Percentiles rank a stretch among this genome's conserved stretches.
These are phyloP conservation scores for Apiotrichum akiyoshidainum DNA, from an alignment of 1,284 basidiomycete genomes.

Conservation along the genomic window DNA sequence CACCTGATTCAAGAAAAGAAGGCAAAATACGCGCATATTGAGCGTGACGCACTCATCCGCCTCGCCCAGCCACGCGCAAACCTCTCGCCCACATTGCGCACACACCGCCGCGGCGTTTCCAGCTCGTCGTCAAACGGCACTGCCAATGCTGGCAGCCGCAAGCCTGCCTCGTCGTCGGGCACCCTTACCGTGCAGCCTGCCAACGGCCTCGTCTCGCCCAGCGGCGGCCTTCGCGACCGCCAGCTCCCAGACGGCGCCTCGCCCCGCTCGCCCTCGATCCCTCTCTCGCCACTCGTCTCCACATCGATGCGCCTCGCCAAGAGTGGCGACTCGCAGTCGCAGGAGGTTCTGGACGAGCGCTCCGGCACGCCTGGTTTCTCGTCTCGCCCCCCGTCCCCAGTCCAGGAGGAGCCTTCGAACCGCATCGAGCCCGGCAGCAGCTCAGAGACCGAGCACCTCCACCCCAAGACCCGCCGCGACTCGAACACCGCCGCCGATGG, in stretches of 20 bases:
- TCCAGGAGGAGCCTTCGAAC: slow-evolving; percentile 30
- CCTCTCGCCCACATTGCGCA: slow-evolving; percentile 36
- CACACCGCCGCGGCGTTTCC: slow-evolving; percentile 33
- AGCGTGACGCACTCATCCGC: slow-evolving; percentile 54
- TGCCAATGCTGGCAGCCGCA: slow-evolving; percentile 6
- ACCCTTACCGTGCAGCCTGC: background rate
- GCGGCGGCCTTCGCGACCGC: slow-evolving; percentile 3
- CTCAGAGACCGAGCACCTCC: slow-evolving; percentile 4
- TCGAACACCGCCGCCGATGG: slow-evolving; percentile 1
- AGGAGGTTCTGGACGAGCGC: slow-evolving; percentile 18
- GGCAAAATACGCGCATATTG: slow-evolving; percentile 56
- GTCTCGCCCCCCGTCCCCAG: slow-evolving; percentile 35
- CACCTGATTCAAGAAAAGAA: slow-evolving; percentile 55
- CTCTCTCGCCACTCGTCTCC: slow-evolving; percentile 12
- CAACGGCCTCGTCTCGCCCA: slow-evolving; percentile 5
- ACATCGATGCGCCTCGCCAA: slow-evolving; percentile 5
- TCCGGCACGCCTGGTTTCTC: background rate
- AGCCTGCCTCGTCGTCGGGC: background rate
- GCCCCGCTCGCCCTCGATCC: background rate
- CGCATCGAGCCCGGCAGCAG: slow-evolving; percentile 3
- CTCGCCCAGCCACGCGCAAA: slow-evolving; percentile 49
- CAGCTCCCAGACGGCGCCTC: slow-evolving; percentile 1
- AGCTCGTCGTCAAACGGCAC: slow-evolving; percentile 29
- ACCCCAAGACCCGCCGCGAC: slow-evolving; percentile 4
- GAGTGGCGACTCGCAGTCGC: slow-evolving; percentile 11